Conservation (phyloP, 2,329 filamentous ascomycete genomes). For the Trichoderma koningiopsis region DNA sequence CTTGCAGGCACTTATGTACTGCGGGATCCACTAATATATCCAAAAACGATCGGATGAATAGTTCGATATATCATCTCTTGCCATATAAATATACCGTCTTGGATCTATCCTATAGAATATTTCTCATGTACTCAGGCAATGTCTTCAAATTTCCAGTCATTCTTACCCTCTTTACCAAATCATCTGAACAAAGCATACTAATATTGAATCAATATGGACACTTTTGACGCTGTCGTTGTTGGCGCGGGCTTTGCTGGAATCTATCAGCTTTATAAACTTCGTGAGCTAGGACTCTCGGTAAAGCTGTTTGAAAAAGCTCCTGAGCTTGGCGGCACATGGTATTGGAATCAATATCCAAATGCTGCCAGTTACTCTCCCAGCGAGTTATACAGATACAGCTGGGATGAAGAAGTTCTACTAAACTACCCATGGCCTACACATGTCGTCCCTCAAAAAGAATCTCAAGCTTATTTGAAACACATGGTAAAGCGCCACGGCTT, state of each 20-base stretch:
- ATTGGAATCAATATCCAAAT: background rate
- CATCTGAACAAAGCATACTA: too few relatives aligned
- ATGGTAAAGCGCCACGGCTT: background rate
- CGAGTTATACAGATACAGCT: conserved; percentile 13
- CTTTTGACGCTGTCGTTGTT: background rate
- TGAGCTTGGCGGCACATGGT: background rate
- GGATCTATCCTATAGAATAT: too few relatives aligned
- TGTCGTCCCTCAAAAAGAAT: background rate
- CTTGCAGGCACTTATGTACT: too few relatives aligned
- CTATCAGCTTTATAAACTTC: conserved; percentile 4
- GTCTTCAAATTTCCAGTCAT: too few relatives aligned
- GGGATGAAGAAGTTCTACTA: background rate
- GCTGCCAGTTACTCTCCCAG: background rate
- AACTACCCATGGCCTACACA: background rate
- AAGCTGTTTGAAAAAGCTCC: background rate
- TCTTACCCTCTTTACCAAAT: too few relatives aligned
- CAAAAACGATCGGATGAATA: too few relatives aligned
- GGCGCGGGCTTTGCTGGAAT: background rate
- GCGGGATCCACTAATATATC: too few relatives aligned
- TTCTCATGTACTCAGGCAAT: too few relatives aligned
- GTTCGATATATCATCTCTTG: too few relatives aligned
- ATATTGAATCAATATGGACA: too few relatives aligned
- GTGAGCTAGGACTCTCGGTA: background rate
- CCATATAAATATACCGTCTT: too few relatives aligned
- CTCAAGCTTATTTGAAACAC: background rate